Percentiles rank a stretch among this genome's conserved stretches.
These are phyloP conservation scores for Boletellus emodensis DNA, from an alignment of 768 basidiomycete genomes.

Conservation along the genomic window DNA sequence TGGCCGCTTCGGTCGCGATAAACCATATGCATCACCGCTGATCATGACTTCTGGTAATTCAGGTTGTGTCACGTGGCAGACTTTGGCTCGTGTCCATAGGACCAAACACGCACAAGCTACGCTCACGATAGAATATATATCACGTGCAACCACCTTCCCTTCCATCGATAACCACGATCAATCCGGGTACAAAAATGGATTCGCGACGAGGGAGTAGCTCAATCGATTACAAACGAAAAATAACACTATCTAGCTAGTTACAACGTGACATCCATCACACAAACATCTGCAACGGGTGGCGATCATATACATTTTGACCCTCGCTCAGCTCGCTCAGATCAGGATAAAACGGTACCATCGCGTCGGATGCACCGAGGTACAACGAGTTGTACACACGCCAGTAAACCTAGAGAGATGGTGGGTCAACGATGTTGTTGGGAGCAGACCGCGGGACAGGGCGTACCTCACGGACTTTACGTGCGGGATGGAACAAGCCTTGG, in stretches of 20 bases:
- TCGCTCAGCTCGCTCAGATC: slow-evolving; percentile 88
- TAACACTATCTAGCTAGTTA: not conserved
- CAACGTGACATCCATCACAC: slow-evolving; percentile 43
- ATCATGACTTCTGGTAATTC: slow-evolving; percentile 33
- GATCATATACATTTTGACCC: slow-evolving; percentile 84
- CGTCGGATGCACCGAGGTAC: slow-evolving; percentile 86
- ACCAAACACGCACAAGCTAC: too few relatives aligned
- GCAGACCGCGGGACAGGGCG: slow-evolving; percentile 15
- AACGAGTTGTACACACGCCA: slow-evolving; percentile 96
- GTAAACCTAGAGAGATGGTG: slow-evolving; percentile 49
- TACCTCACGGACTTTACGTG: slow-evolving; percentile 94
- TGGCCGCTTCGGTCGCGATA: too few relatives aligned
- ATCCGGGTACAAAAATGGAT: too few relatives aligned
- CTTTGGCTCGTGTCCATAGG: too few relatives aligned
- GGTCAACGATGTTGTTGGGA: not conserved
- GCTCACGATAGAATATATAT: too few relatives aligned
- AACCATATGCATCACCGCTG: slow-evolving; percentile 20
- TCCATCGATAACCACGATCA: too few relatives aligned
- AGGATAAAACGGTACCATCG: slow-evolving; percentile 94
- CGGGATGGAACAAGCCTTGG: slow-evolving; percentile 96
- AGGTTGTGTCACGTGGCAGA: too few relatives aligned
- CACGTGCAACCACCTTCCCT: too few relatives aligned
- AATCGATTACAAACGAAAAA: not conserved
- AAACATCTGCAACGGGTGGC: slow-evolving; percentile 80
- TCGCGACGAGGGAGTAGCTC: too few relatives aligned